Evolutionary conservation across 2,329 filamentous ascomycete species (phyloP), one percentile per base, ranked within the genome.

Genomic region (Colletotrichum liriopes): DNA sequence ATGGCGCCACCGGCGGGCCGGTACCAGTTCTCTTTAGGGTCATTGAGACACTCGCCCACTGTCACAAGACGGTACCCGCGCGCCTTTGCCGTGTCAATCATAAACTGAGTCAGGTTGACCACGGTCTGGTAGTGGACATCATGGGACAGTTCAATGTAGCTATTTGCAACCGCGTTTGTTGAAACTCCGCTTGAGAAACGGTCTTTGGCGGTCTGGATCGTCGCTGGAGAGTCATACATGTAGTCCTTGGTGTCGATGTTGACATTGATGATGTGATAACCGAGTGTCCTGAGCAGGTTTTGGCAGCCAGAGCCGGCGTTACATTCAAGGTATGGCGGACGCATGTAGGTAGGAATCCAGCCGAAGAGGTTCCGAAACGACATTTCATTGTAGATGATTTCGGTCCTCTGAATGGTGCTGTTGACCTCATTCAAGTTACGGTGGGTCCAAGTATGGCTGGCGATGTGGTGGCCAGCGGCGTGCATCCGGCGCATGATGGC

Each of bases 201-300:
- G 67, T 85, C 77, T 77, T 85, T 85, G 54, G 85, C 79, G 58
- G 79, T 81, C 72, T 84, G 80, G 63, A 87, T 85, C 71, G 80
- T 76, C 59, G 84, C 78, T 0, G 87, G 83, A 8, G 81, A 80
- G 68, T 86, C 83, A 74, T 89, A 86, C 75, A 88, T 82, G 77
- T 89, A 91, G 79, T 91, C 90, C 74, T 90, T 87, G n/a, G 90
- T 91, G 77, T 92, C 89, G 14, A 91, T 79, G 75, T 90, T 86
- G 74, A 87, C 88, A 75, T 87, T 87, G 71, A 87, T 82, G 74
- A 90, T 79, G 76, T 91, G 88, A 78, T 91, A 91, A 39, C 86
- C 87, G 35, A 90, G 78, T 18, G 32, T 84, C n/a, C 52, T 58
- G 20, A 74, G 63, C 47, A 75, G 66, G 16, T 18, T 55, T 35